Evolutionary conservation across 2,329 filamentous ascomycete species (phyloP).

Genomic region (Aspergillus sp.): DNA sequence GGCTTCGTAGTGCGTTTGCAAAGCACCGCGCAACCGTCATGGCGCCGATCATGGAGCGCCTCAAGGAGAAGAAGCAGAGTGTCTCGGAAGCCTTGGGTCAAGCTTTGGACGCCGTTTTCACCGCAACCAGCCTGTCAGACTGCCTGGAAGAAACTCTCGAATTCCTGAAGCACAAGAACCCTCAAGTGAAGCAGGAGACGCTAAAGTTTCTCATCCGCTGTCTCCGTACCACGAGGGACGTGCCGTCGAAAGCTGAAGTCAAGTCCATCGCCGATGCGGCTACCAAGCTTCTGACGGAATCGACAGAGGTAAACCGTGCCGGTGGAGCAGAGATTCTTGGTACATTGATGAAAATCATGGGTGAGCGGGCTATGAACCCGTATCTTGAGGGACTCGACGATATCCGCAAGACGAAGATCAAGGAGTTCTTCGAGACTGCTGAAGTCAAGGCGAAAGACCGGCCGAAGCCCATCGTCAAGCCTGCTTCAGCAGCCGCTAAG

Average conservation of each 20-base stretch:
- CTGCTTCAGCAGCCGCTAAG: slow-evolving; percentile 57
- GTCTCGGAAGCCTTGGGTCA: slow-evolving; percentile 85
- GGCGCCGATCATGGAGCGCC: slow-evolving; percentile 85
- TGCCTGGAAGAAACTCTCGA: slow-evolving; percentile 88
- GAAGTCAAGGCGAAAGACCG: slow-evolving; percentile 89
- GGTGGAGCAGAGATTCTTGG: slow-evolving; percentile 90
- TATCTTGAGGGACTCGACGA: slow-evolving; percentile 92
- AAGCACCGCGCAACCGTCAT: slow-evolving; percentile 81
- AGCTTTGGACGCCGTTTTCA: slow-evolving; percentile 73
- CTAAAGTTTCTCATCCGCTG: slow-evolving; percentile 91
- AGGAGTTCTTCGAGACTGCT: slow-evolving; percentile 80
- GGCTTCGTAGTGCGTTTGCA: slow-evolving; percentile 71
- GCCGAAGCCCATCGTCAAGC: slow-evolving; percentile 69
- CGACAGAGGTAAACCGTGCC: slow-evolving; percentile 78
- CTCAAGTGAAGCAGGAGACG: slow-evolving; percentile 93
- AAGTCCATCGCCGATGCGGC: slow-evolving; percentile 80
- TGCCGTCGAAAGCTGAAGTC: slow-evolving; percentile 81
- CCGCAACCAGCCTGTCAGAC: slow-evolving; percentile 70
- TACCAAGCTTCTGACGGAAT: slow-evolving; percentile 88
- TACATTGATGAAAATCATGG: slow-evolving; percentile 97
- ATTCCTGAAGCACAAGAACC: slow-evolving; percentile 90
- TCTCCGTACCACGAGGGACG: slow-evolving; percentile 76
- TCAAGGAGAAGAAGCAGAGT: slow-evolving; percentile 94
- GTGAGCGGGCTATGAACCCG: slow-evolving; percentile 90
- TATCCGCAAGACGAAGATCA: slow-evolving; percentile 92